Conservation (phyloP, 2,329 filamentous ascomycete genomes). For the Xylariaceae sp. region DNA sequence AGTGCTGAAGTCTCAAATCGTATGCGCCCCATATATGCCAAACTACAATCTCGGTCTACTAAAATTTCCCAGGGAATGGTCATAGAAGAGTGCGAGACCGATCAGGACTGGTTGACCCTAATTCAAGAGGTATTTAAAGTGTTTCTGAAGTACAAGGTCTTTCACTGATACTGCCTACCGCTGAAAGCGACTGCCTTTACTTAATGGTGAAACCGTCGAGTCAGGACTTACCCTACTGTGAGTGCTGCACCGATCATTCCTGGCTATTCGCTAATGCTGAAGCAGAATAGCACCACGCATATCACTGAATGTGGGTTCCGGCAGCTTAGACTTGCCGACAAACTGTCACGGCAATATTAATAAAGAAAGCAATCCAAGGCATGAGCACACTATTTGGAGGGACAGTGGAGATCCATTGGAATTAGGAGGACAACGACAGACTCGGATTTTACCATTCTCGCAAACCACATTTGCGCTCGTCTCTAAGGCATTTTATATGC, state of each 20-base stretch:
- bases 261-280: not conserved
- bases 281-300: conserved; percentile 2
- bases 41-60: not conserved
- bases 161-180: not conserved
- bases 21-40: not conserved
- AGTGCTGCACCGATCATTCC: not conserved
- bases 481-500: conserved; percentile 19
- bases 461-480: conserved; percentile 19
- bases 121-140: not conserved
- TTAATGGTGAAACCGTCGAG: not conserved
- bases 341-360: not conserved
- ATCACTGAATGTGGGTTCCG: not conserved
- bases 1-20: not conserved
- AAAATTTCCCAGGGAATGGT: not conserved
- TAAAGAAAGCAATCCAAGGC: not conserved
- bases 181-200: not conserved
- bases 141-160: not conserved
- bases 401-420: not conserved
- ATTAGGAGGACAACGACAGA: conserved; percentile 1
- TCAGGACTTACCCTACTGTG: conserved; percentile 4
- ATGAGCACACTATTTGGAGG: not conserved
- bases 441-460: conserved; percentile 27
- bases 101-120: not conserved
- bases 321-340: not conserved
- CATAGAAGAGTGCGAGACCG: not conserved